Conservation (phyloP, 495 filamentous ascomycete species). For the Stereocaulon alpinum region DNA sequence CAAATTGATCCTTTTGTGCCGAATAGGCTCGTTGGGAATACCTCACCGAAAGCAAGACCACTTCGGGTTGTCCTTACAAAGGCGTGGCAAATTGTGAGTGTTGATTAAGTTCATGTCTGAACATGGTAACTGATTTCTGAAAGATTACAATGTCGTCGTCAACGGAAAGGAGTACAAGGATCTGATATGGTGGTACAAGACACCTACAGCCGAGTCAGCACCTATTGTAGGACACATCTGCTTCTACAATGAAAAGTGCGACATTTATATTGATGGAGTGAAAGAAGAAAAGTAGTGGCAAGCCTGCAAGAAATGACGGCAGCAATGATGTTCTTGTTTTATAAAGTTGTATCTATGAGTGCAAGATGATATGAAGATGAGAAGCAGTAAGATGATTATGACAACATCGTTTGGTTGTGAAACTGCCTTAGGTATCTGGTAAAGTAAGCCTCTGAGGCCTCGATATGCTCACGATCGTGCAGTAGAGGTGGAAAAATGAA, state of each 20-base stretch:
- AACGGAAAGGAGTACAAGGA: constrained; percentile 35
- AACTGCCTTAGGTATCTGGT: no score
- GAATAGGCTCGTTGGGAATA: constrained; percentile 12
- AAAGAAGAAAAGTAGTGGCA: constrained; percentile 27
- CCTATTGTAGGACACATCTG: constrained; percentile 38
- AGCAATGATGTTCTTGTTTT: no score
- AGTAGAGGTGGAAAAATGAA: no score
- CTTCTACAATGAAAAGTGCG: constrained; percentile 54
- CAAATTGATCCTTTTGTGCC: background rate
- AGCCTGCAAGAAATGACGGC: background rate
- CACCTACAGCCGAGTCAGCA: constrained; percentile 39
- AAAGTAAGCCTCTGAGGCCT: no score
- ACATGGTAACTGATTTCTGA: background rate
- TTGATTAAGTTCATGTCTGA: background rate
- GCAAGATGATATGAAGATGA: background rate
- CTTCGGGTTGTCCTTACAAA: constrained; percentile 18
- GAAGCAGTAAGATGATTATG: no score
- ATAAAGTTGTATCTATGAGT: background rate
- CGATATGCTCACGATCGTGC: no score
- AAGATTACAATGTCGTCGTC: constrained; percentile 28
- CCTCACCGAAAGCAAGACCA: constrained; percentile 17
- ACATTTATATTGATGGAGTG: constrained; percentile 44
- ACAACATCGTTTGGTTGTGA: no score
- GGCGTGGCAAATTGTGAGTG: constrained; percentile 18
- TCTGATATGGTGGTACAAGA: constrained; percentile 46